Conservation (phyloP, 140 eudicot species). For the Erigeron philadelphicus region DNA sequence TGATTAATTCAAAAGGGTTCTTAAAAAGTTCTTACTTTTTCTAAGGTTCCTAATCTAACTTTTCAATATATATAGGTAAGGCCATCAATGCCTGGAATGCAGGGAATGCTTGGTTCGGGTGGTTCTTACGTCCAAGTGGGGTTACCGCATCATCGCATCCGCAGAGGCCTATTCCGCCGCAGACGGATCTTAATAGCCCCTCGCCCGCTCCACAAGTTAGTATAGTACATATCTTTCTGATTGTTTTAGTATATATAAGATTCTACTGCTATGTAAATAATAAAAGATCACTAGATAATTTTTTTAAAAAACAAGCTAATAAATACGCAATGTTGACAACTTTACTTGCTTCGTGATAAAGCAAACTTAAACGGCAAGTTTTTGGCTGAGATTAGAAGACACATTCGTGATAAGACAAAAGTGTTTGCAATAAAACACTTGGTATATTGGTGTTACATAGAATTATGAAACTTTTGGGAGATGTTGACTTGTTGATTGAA, state of each 20-base stretch:
- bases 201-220: constrained; percentile 64
- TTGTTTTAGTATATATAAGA: background rate
- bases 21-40: no score
- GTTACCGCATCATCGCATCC: constrained; percentile 40
- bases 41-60: no score
- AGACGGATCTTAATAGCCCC: constrained; percentile 37
- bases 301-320: background rate
- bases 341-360: constrained; percentile 3
- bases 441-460: background rate
- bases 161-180: constrained; percentile 63
- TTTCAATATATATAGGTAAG: constrained; percentile 44
- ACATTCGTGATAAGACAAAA: background rate
- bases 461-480: background rate
- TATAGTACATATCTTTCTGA: constrained; percentile 1
- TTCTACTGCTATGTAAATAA: background rate
- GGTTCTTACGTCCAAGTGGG: constrained; percentile 59
- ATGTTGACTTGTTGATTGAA: constrained; percentile 3
- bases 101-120: constrained; percentile 61
- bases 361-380: background rate
- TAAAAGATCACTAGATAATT: no score
- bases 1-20: no score
- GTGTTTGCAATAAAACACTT: background rate
- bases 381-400: background rate
- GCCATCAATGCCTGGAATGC: constrained; percentile 60
- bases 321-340: background rate